phyloP scores from a whole-genome alignment of 2,329 filamentous ascomycete species.

The Atkinsonella hypoxylon region DNA sequence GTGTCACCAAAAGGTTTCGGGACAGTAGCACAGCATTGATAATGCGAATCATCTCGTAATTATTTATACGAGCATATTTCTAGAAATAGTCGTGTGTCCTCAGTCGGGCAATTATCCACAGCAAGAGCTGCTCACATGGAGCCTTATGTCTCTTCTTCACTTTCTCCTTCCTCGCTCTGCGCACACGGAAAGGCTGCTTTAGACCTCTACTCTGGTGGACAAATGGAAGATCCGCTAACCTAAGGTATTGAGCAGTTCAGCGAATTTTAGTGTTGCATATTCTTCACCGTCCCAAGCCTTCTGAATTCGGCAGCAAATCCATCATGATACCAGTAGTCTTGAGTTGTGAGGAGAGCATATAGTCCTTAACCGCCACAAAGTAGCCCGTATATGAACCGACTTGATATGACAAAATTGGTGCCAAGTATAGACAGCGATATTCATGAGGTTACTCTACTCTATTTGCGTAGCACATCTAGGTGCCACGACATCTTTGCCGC shows the following conservation, averaged over 20 bases:
- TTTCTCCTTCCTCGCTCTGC: neutral
- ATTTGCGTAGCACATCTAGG: neutral
- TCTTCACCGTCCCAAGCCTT: no score
- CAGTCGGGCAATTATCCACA: neutral
- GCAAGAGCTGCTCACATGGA: neutral
- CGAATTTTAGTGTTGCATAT: no score
- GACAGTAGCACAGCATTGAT: constrained; percentile 1
- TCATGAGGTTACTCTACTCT: constrained; percentile 4
- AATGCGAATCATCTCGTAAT: constrained; percentile 6
- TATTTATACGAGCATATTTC: neutral
- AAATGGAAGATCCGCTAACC: no score
- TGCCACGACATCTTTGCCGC: constrained; percentile 1
- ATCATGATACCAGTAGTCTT: no score
- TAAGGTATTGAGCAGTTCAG: no score
- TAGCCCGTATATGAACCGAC: neutral
- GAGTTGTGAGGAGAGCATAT: no score
- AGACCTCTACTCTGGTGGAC: no score
- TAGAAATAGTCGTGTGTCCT: neutral
- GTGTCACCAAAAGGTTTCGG: constrained; percentile 4
- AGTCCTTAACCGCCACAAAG: neutral
- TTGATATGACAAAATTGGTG: neutral
- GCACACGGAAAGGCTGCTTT: no score
- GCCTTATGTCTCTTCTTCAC: neutral
- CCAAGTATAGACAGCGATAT: neutral
- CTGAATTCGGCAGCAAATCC: no score